These are phyloP conservation scores for Platanus orientalis DNA, from an alignment of 164 flowering plant genomes.

Conservation along the genomic window DNA sequence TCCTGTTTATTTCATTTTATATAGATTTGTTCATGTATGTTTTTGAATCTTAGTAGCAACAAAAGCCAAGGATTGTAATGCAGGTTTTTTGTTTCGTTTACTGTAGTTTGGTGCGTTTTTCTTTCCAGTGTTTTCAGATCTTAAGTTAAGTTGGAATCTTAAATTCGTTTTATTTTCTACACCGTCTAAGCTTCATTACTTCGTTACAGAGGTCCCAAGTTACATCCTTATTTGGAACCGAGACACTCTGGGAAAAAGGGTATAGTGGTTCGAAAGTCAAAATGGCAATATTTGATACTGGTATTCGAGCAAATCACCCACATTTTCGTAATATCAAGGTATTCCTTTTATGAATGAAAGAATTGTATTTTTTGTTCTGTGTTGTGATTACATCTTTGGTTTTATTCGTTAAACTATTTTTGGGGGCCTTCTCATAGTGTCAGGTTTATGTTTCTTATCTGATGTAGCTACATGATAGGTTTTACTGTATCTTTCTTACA, in stretches of 20 bases:
- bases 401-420: neutral
- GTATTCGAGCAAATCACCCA: constrained; percentile 92
- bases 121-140: neutral
- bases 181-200: neutral
- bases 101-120: neutral
- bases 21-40: no score
- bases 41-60: no score
- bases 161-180: neutral
- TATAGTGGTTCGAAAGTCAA: constrained; percentile 87
- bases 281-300: constrained; percentile 98
- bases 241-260: constrained; percentile 80
- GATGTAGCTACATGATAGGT: neutral
- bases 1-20: no score
- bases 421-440: neutral
- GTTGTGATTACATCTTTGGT: neutral
- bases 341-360: constrained; percentile 1
- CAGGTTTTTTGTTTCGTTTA: neutral
- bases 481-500: neutral
- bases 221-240: constrained; percentile 95
- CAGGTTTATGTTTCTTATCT: neutral
- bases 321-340: constrained; percentile 98
- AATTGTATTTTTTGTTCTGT: neutral
- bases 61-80: neutral
- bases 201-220: constrained; percentile 82
- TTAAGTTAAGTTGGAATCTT: neutral